Evolutionary conservation across 306 rosid species (phyloP), one percentile per base, ranked within the genome.

Genomic region (Cucumis cinereus): DNA sequence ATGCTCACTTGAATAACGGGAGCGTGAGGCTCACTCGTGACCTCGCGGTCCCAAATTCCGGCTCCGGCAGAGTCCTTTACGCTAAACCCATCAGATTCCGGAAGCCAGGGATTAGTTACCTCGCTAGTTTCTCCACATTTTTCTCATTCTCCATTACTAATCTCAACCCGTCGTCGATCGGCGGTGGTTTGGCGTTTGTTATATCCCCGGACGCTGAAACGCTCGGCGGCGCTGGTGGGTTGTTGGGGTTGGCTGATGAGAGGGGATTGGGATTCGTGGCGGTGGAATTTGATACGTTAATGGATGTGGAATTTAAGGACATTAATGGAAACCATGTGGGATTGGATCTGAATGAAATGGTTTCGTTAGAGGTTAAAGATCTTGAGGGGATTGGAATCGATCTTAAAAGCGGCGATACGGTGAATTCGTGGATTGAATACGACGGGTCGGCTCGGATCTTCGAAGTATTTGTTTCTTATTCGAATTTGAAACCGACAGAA

Each of bases 291-390:
- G 99, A 95, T 55, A 95, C 99, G 0, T 84, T 92, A 0, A 92
- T 92, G 99, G 98, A 95, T 82, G 96, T 88, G 9, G 97, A 89
- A 79, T 95, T 89, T 78, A 84, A 86, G 55, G 99, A 95, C 79
- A 88, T 92, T 80, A 95, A 95, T 22, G 92, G 99, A 4, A 95
- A 95, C 84, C 99, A 95, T 77, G 99, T 95, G 20, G 99, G 98
- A 2, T 82, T 95, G 87, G 97, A 95, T 87, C 85, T 90, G 40
- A 92, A 87, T 79, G 87, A 87, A 55, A 87, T 92, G 84, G 87
- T 95, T 49, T 95, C 98, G 1, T 63, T 81, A 0, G 82, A 85
- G 74, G 89, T 81, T 35, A 76, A 83, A 17, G 93, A 95, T 80
- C 83, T 95, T 85, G 89, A 35, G 6, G 73, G 83, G 20, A 38